Evolutionary conservation across 2,329 filamentous ascomycete species (phyloP), one percentile per base, ranked within the genome.

Genomic region (Aspergillus fischeri): DNA sequence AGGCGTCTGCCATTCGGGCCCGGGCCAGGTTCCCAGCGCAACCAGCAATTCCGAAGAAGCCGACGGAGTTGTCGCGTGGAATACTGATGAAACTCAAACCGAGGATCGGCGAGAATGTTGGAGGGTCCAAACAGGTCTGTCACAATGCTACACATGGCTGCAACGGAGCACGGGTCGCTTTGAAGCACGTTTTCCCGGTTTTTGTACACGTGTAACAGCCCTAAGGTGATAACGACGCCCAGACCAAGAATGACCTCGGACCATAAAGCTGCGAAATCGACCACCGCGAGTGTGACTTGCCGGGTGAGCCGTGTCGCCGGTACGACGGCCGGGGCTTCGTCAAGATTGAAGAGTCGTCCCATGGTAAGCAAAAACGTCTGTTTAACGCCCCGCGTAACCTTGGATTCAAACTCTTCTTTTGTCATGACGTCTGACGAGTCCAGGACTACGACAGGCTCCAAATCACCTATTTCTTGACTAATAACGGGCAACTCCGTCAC

Each of bases 81-180:
- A 29, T 68, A 71, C 51, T 72, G 67, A 56, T 73, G 69, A 10
- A 70, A 66, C 3, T 71, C 70, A 17, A 52, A 59, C 2, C 62
- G 59, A 3, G 68, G 63, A 48, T 70, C 53, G 7, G 62, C 61
- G 2, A 73, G 61, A 14, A 73, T 56, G 48, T 71, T 72, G 27
- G 60, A 58, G 2, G 65, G 61, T 25, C 66, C 65, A 24, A 73
- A 67, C 0, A 73, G 51, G 48, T 73, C 68, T 2, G 68, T 67
- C 2, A 67, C 60, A 49, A 73, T 70, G 59, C 69, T 72, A 44
- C 70, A 73, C 69, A 72, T 72, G 47, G 70, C 67, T 17, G 67
- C 67, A 29, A 73, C 71, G 6, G 70, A 72, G 6, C 68, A 66
- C 0, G 70, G 70, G 29, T 72, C 70, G 32, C 67, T 68, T 51